Conservation (phyloP, 176 grass and related monocot genomes). For the Luzula sylvatica region DNA sequence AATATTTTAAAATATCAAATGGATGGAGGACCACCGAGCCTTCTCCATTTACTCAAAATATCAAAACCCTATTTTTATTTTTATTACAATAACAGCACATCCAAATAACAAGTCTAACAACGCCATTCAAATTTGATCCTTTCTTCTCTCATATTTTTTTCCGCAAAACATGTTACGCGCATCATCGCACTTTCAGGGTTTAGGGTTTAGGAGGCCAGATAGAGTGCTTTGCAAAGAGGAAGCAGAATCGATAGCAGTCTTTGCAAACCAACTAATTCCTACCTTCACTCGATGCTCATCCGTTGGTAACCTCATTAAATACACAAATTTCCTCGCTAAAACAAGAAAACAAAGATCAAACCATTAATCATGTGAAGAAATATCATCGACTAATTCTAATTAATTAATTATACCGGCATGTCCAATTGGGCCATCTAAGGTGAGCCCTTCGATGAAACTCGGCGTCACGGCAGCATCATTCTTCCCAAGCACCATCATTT, state of each 20-base stretch:
- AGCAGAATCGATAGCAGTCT: conserved; percentile 54
- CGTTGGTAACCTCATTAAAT: conserved; percentile 84
- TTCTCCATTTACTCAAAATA: no score
- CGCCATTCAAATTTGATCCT: no score
- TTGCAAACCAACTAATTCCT: conserved; percentile 82
- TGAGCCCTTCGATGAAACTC: conserved; percentile 80
- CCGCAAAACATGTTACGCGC: not conserved
- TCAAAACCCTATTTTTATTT: no score
- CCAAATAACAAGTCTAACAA: not conserved
- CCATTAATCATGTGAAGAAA: not conserved
- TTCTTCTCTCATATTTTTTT: not conserved
- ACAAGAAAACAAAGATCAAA: not conserved
- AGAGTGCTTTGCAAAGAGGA: conserved; percentile 61
- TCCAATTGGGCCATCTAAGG: conserved; percentile 77
- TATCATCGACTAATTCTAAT: not conserved
- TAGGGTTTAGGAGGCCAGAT: conserved; percentile 38
- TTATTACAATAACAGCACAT: not conserved
- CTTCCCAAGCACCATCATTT: conserved; percentile 95
- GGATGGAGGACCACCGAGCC: no score
- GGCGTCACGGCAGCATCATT: conserved; percentile 72
- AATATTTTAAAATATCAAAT: no score
- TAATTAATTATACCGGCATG: conserved; percentile 56
- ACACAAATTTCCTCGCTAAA: conserved; percentile 85
- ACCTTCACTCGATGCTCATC: conserved; percentile 86
- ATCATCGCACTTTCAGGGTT: not conserved